phyloP scores from a whole-genome alignment of 2,329 filamentous ascomycete species.

The Exophiala viscosa region DNA sequence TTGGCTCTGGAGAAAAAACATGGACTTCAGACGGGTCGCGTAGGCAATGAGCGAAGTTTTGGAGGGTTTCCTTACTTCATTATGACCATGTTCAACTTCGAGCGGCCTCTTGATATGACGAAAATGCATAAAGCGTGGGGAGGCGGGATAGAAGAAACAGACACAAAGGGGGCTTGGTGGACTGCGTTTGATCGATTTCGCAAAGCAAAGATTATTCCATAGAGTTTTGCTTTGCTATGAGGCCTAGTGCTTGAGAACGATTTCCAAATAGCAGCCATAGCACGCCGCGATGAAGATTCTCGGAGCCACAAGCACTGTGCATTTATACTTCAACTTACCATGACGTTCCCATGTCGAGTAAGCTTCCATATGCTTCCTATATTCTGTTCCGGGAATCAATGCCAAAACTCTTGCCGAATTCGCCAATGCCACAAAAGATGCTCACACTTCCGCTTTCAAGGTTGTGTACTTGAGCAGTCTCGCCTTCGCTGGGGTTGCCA shows the following conservation, averaged over 20 bases:
- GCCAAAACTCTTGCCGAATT: not conserved
- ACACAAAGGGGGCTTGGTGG: slow-evolving; percentile 1
- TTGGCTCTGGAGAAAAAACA: slow-evolving; percentile 1
- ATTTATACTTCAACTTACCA: too few relatives aligned
- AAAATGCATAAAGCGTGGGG: slow-evolving; percentile 4
- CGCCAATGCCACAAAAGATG: not conserved
- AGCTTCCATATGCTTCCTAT: too few relatives aligned
- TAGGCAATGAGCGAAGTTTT: slow-evolving; percentile 3
- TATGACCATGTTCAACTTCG: slow-evolving; percentile 8
- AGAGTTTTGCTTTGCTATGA: too few relatives aligned
- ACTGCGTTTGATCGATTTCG: slow-evolving; percentile 4
- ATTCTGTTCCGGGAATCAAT: too few relatives aligned
- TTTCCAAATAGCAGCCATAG: too few relatives aligned
- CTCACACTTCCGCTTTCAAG: not conserved
- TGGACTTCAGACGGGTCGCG: slow-evolving; percentile 1
- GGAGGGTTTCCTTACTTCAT: slow-evolving; percentile 6
- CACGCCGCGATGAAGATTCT: too few relatives aligned
- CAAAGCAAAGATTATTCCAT: slow-evolving; percentile 5
- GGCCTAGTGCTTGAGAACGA: too few relatives aligned
- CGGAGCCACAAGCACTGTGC: too few relatives aligned
- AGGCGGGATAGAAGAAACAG: not conserved
- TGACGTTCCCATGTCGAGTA: too few relatives aligned
- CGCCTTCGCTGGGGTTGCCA: not conserved
- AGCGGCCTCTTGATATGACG: slow-evolving; percentile 1
- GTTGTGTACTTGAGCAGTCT: not conserved